Evolutionary conservation across 345 rosid genomes (phyloP), one percentile per base, ranked within the genome.

Genomic region (Sonneratia alba): DNA sequence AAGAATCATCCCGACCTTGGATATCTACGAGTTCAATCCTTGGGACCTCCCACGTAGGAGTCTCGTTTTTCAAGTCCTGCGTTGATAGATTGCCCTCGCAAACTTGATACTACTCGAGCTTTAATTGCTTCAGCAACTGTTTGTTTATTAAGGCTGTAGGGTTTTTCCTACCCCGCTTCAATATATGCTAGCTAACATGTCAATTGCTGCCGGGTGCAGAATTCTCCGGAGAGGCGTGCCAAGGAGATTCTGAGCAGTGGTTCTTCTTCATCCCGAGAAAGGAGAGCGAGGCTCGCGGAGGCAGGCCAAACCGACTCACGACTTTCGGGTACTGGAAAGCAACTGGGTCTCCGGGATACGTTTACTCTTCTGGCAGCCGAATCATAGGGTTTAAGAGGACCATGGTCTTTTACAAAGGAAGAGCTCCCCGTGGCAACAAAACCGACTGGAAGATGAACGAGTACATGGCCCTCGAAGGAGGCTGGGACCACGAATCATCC

Each of bases 371-470:
- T 22, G 65, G 59, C 56, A 77, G 32, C 56, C 83, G 77, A 12
- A 66, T 72, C 1, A 62, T 84, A 18, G 87, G 87, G 6, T 72
- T 75, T 18, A 84, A 79, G 66, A 76, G 87, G 66, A 81, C 85
- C 22, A 81, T 84, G 87, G 83, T 81, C 61, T 84, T 82, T 74
- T 84, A 84, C 65, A 74, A 36, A 5, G 87, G 87, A 74, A 80
- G 85, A 70, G 85, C 85, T 69, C 87, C 87, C 0, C 78, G 8
- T 18, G 85, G 87, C 24, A 70, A 18, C 27, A 84, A 82, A 73
- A 84, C 87, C 3, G 79, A 82, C 43, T 84, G 87, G 87, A 84
- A 82, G 70, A 81, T 84, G 83, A 84, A 84, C 34, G 87, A 81
- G 56, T 84, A 84, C 43, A 81, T 73, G 57, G 80, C 78, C 51